These are phyloP conservation scores for Antarctomyces pellizariae DNA, from an alignment of 495 filamentous ascomycete genomes.

Conservation along the genomic window DNA sequence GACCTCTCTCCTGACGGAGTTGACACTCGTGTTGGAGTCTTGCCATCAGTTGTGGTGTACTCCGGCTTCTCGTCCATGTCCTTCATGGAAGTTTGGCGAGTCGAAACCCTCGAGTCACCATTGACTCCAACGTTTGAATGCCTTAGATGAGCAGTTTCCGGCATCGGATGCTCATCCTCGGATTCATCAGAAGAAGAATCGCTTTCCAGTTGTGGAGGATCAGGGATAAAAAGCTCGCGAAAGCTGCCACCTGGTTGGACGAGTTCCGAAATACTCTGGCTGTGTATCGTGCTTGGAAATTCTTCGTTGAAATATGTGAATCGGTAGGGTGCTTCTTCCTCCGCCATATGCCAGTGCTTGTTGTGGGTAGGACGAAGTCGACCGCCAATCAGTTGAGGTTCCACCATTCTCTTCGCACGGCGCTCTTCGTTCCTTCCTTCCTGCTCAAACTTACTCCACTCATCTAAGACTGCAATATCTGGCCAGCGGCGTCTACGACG, in stretches of 20 bases:
- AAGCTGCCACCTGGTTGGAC: constrained; percentile 68
- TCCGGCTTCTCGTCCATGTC: too few species aligned
- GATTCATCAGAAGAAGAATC: constrained; percentile 36
- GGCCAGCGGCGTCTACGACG: constrained; percentile 31
- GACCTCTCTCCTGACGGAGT: too few species aligned
- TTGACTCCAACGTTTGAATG: constrained; percentile 8
- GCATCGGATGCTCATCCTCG: constrained; percentile 21
- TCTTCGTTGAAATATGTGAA: constrained; percentile 99
- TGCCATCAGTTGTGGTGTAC: too few species aligned
- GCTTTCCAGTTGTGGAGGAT: constrained; percentile 25
- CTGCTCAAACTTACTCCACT: constrained; percentile 82
- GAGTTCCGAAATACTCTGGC: constrained; percentile 79
- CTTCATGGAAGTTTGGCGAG: constrained; percentile 8
- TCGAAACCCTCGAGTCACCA: constrained; percentile 8
- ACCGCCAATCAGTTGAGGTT: constrained; percentile 78
- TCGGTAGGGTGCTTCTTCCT: constrained; percentile 79
- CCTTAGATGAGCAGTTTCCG: constrained; percentile 5
- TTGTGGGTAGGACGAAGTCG: constrained; percentile 55
- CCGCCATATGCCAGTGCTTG: constrained; percentile 67
- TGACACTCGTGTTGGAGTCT: too few species aligned
- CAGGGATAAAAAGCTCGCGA: constrained; percentile 50
- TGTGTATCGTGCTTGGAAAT: constrained; percentile 81
- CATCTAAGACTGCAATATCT: constrained; percentile 50
- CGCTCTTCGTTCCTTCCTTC: constrained; percentile 68
- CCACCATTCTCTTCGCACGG: constrained; percentile 78